Base-by-base conservation (phyloP, 2,329 filamentous ascomycete genomes). In the Colletotrichum somersetense region DNA sequence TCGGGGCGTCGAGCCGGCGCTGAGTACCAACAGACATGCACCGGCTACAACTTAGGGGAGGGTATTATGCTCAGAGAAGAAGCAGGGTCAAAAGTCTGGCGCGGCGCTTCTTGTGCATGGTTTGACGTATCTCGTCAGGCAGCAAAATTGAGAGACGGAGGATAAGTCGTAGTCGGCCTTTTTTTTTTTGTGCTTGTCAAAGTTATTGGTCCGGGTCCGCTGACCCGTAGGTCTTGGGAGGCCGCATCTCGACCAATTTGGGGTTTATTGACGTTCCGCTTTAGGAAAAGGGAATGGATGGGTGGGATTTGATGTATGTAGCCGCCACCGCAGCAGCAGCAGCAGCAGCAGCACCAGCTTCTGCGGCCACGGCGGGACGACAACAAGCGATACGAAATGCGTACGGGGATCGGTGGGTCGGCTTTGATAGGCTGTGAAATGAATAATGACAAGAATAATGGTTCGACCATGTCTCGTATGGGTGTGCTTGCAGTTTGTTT, bases 1-100 rank as follows among this genome's bases (percentile, higher is more conserved):
- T 72, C 70, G 70, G 70, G 40, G 40, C 66, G 70, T 52, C 55
- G 66, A 72, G 23, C 70, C 70, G 70, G 66, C 59, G 66, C 66
- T 40, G 59, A 62, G 59, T 64, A 59, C 65, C 66, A 46, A 72
- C 26, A 55, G 53, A 23, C 46, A 69, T 48, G 14, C 44, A 56
- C 59, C 53, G 33, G 53, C 59, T 56, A 40, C 48, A 55, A 33
- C 8, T 48, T 35, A 3, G 10, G 11, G 38, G 57, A 46, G 23
- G 40, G 23, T 40, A 23, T 23, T 23, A 35, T 18, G 14, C 12
- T 23, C 14, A 26, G n/a, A 48, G 30, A 50, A 0, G n/a, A 48
- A 44, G 53, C 46, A 23, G 57, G 42, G 58, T 58, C 65, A 30
- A 38, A 40, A 18, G 16, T 12, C 46, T 58, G 48, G 35, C 65